A percentile compares a stretch with the other conserved stretches of the same genome.
Conservation (phyloP, 164 flowering plant genomes). For the Echeveria elegans region DNA sequence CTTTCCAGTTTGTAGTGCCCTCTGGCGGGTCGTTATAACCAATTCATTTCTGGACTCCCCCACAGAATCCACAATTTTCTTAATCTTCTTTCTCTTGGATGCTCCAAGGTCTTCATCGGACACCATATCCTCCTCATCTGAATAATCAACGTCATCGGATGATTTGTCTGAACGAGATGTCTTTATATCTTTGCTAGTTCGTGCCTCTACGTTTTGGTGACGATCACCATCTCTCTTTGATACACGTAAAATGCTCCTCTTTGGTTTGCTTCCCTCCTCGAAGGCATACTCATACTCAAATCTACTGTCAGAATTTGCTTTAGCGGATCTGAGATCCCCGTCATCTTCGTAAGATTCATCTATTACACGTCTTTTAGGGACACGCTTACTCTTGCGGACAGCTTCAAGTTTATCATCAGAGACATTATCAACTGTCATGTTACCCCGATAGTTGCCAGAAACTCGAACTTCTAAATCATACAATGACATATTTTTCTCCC, state of each 20-base stretch:
- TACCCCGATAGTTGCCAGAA: constrained; percentile 19
- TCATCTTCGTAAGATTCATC: constrained; percentile 47
- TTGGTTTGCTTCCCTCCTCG: constrained; percentile 23
- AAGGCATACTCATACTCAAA: constrained; percentile 25
- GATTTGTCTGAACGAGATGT: constrained; percentile 19
- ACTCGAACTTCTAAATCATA: constrained; percentile 9
- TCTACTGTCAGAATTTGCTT: constrained; percentile 11
- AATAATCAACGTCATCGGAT: constrained; percentile 30
- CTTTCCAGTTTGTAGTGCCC: constrained; percentile 62
- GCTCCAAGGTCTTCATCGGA: constrained; percentile 43
- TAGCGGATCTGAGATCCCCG: constrained; percentile 47
- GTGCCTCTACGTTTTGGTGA: constrained; percentile 14
- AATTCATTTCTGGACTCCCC: constrained; percentile 47
- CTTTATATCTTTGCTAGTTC: constrained; percentile 20
- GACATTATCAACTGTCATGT: constrained; percentile 11
- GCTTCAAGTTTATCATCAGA: constrained; percentile 31
- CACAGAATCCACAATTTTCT: constrained; percentile 34
- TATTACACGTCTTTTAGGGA: constrained; percentile 44
- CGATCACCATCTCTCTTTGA: constrained; percentile 12
- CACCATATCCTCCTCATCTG: constrained; percentile 36
- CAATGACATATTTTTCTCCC: constrained; percentile 16
- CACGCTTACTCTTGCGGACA: constrained; percentile 66
- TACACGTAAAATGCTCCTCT: constrained; percentile 24
- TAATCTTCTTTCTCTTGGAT: constrained; percentile 38
- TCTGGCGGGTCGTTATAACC: constrained; percentile 61